phyloP scores from a whole-genome alignment of 2,329 filamentous ascomycete species.

The Aspergillus piperis region DNA sequence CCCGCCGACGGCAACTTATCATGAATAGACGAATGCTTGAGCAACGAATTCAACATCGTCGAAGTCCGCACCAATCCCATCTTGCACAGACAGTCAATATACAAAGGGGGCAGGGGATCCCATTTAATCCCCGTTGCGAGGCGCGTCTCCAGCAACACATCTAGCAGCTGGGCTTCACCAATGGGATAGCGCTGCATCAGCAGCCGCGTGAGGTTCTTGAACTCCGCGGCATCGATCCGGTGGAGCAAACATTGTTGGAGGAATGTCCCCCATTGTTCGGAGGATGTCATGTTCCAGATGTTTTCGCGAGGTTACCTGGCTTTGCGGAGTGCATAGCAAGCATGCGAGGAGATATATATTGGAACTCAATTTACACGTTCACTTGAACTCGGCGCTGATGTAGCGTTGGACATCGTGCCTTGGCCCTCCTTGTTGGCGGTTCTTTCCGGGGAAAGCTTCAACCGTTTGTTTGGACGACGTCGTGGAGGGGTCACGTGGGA shows the following conservation, averaged over 20 bases:
- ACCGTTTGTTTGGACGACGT: constrained; percentile 12
- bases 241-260: constrained; percentile 39
- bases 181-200: constrained; percentile 36
- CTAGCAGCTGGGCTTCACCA: constrained; percentile 34
- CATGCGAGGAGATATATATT: not conserved
- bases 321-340: constrained; percentile 11
- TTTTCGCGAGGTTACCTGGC: not conserved
- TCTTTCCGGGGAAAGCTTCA: constrained; percentile 10
- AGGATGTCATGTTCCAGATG: constrained; percentile 27
- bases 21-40: constrained; percentile 40
- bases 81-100: constrained; percentile 42
- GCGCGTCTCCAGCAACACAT: constrained; percentile 39
- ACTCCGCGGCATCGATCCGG: constrained; percentile 41
- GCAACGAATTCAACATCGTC: constrained; percentile 34
- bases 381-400: not conserved
- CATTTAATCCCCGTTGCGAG: constrained; percentile 36
- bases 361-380: constrained; percentile 7
- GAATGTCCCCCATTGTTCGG: constrained; percentile 42
- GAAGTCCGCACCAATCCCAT: constrained; percentile 36
- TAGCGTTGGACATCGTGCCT: constrained; percentile 17
- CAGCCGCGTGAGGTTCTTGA: constrained; percentile 39
- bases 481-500: constrained; percentile 4
- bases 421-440: constrained; percentile 2
- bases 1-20: constrained; percentile 16
- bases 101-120: constrained; percentile 46